phyloP scores from a whole-genome alignment of 2,329 filamentous ascomycete genomes.

The Rhexocercosporidium sp. region DNA sequence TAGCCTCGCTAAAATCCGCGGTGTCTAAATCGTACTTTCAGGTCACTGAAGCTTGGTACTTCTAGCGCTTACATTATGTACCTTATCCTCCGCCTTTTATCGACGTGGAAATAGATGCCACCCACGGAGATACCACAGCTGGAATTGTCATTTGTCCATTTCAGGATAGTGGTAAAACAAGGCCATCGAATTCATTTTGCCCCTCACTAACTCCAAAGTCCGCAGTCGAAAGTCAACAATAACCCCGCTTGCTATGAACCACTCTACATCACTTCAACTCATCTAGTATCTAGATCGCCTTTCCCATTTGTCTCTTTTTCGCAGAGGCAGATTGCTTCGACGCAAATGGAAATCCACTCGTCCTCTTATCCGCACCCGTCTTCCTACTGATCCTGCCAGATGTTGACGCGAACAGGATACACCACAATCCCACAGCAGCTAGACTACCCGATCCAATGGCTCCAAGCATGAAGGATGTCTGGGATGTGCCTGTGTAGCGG shows the following conservation, averaged over 20 bases:
- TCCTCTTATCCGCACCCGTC: constrained; percentile 71
- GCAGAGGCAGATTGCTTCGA: constrained; percentile 53
- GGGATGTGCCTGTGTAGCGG: constrained; percentile 56
- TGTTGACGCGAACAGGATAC: constrained; percentile 52
- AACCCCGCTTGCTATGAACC: background rate
- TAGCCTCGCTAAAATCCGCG: background rate
- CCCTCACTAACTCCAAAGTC: background rate
- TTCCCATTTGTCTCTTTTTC: constrained; percentile 38
- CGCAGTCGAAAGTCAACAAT: background rate
- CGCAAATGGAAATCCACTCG: constrained; percentile 67
- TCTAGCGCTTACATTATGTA: background rate
- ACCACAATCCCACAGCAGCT: constrained; percentile 65
- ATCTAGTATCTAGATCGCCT: constrained; percentile 22
- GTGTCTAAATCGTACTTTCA: background rate
- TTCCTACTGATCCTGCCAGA: constrained; percentile 62
- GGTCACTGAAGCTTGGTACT: background rate
- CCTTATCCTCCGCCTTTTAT: background rate
- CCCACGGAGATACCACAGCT: background rate
- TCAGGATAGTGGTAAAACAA: background rate
- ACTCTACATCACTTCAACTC: background rate
- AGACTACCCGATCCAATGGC: constrained; percentile 55
- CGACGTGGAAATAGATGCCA: too few species aligned
- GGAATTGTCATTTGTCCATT: background rate
- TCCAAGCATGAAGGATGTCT: constrained; percentile 58
- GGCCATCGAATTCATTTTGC: background rate